Evolutionary conservation across 768 basidiomycete species (phyloP), one percentile per base, ranked within the genome.

Genomic region (Botryobasidium botryosum): DNA sequence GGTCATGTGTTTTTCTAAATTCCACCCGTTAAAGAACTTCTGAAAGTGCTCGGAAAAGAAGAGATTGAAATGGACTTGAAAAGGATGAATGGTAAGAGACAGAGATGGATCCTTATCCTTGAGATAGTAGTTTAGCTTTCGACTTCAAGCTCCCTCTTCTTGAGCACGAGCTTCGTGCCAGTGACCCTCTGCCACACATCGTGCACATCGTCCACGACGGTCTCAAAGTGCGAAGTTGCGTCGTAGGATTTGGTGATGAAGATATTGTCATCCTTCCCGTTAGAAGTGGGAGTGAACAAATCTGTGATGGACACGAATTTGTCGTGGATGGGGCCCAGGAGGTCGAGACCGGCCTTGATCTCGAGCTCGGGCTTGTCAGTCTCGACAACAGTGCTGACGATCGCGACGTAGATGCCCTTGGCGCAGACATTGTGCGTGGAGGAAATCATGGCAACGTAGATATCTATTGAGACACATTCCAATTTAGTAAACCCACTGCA

Each of bases 241-340:
- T 99, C 94, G 64, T 97, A 99, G 13, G 90, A 94, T 45, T 81
- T 81, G 44, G 94, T 99, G 65, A 99, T 78, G 69, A 84, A 99
- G 59, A 99, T 85, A 59, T 87, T 83, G 67, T 99, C 91, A 36
- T 67, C 63, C 50, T 72, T 58, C 46, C 94, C 94, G 33, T 72
- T 62, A 37, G 82, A 70, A 3, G 90, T 88, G 5, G 94, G 90
- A 23, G 79, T 80, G 67, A 90, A 96, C 38, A 94, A 61, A 18
- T 90, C 77, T 13, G 78, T 75, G 52, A 97, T 78, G 32, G 79
- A 78, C 47, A 97, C 74, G 62, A 97, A 99, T 61, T 97, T 96
- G 58, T 96, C 91, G 55, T 84, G 70, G 53, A 97, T 87, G 23
- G 80, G 72, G 3, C 94, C 94, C 31, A 99, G 74, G 27, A 99